Percentiles rank a stretch among this genome's conserved stretches.
Evolutionary conservation across 1,139 yeast species (phyloP).

Genomic region (Saccharomyces uvarum): DNA sequence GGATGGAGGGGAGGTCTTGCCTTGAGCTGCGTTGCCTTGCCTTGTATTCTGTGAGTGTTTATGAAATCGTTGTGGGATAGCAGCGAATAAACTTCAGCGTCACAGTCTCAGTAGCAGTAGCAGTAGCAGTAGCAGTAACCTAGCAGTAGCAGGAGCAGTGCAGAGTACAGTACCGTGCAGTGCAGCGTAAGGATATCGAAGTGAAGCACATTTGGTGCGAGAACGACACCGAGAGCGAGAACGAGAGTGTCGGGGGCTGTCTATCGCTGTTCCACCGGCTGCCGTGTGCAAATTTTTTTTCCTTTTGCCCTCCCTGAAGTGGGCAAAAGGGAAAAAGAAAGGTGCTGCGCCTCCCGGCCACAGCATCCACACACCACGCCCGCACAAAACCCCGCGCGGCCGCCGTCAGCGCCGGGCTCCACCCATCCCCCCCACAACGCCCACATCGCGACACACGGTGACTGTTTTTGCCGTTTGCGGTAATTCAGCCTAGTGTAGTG

Average conservation of each 20-base stretch:
- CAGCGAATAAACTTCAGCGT: neutral
- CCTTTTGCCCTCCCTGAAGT: neutral
- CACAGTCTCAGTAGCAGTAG: neutral
- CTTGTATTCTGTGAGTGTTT: neutral
- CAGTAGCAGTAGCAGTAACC: neutral
- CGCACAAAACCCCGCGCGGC: neutral
- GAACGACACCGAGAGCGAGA: neutral
- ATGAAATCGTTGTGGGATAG: neutral
- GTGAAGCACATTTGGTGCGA: neutral
- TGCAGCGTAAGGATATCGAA: neutral
- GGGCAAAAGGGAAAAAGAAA: neutral
- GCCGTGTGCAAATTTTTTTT: neutral
- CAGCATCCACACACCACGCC: neutral
- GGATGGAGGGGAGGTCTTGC: neutral
- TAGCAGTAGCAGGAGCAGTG: neutral
- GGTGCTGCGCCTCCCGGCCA: neutral
- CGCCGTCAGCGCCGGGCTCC: neutral
- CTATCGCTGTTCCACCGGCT: neutral
- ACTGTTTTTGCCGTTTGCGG: too few relatives aligned
- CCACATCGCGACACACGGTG: neutral
- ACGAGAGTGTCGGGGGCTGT: neutral
- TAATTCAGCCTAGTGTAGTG: neutral
- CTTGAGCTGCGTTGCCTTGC: slow-evolving; percentile 1
- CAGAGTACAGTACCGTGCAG: neutral
- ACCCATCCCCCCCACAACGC: neutral